phyloP scores from a whole-genome alignment of 257 asterid genomes.

The Nicotiana paniculata region DNA sequence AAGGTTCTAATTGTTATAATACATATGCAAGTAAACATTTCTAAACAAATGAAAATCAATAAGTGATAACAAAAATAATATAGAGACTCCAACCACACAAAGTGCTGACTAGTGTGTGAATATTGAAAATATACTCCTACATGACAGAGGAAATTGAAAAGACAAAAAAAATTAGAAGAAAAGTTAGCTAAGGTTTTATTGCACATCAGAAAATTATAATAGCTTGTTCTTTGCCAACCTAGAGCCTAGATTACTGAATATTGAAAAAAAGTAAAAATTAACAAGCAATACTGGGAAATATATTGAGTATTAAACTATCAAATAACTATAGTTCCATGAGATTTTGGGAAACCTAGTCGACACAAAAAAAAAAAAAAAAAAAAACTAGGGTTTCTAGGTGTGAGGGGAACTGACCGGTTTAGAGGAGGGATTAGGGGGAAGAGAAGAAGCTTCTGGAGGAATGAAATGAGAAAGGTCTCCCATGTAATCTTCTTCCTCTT shows the following conservation, averaged over 20 bases:
- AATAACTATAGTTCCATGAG: neutral
- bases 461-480: constrained; percentile 83
- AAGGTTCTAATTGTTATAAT: neutral
- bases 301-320: neutral
- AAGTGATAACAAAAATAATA: neutral
- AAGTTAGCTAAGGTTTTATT: neutral
- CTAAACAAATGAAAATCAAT: neutral
- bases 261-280: neutral
- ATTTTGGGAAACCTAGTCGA: neutral
- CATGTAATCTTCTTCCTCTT: constrained; percentile 79
- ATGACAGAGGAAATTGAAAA: neutral
- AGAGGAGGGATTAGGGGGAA: constrained; percentile 37
- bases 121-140: neutral
- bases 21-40: neutral
- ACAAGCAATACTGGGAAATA: neutral
- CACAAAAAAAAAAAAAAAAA: neutral
- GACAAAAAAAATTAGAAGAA: neutral
- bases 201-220: neutral
- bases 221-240: neutral
- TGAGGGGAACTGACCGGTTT: constrained; percentile 37
- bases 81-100: neutral
- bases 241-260: neutral
- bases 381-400: neutral
- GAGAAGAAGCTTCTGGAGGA: constrained; percentile 32
- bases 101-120: neutral